A percentile compares a stretch with the other conserved stretches of the same genome.
Evolutionary conservation across 2,329 filamentous ascomycete species (phyloP).

Genomic region (Aaosphaeria pasadenensis): DNA sequence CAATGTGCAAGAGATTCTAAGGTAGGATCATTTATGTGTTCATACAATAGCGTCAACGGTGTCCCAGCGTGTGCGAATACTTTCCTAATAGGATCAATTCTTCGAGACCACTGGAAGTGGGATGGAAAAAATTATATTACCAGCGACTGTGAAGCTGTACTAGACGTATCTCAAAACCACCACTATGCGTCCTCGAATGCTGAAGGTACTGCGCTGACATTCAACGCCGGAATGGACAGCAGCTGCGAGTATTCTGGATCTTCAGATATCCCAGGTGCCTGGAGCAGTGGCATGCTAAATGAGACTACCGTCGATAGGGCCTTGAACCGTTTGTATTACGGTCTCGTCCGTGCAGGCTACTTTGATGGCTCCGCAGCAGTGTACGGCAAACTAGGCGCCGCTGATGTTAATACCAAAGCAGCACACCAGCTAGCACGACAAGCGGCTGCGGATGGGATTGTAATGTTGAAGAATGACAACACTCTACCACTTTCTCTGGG

Average conservation of each 20-base stretch:
- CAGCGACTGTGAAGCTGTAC: slow-evolving; percentile 63
- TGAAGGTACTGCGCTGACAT: slow-evolving; percentile 46
- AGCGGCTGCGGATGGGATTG: slow-evolving; percentile 48
- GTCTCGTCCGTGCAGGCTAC: slow-evolving; percentile 56
- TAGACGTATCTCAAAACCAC: slow-evolving; percentile 56
- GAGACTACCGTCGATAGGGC: slow-evolving; percentile 49
- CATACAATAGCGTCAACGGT: slow-evolving; percentile 63
- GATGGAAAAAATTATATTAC: slow-evolving; percentile 61
- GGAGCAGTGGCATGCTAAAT: slow-evolving; percentile 42
- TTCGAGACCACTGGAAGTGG: slow-evolving; percentile 66
- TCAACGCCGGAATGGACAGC: slow-evolving; percentile 53
- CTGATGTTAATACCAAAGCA: slow-evolving; percentile 54
- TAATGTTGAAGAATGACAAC: slow-evolving; percentile 54
- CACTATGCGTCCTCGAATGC: slow-evolving; percentile 42
- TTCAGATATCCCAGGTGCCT: slow-evolving; percentile 44
- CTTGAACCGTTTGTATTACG: slow-evolving; percentile 52
- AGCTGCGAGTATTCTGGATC: slow-evolving; percentile 52
- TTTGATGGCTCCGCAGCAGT: slow-evolving; percentile 51
- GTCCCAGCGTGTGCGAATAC: slow-evolving; percentile 62
- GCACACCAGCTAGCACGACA: slow-evolving; percentile 56
- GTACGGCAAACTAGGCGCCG: slow-evolving; percentile 54
- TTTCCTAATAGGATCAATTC: slow-evolving; percentile 61
- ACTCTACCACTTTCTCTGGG: slow-evolving; percentile 43
- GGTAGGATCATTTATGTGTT: slow-evolving; percentile 52
- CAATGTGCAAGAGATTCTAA: slow-evolving; percentile 45